Conservation (phyloP, 768 basidiomycete species). For the Mycena capillaripes region DNA sequence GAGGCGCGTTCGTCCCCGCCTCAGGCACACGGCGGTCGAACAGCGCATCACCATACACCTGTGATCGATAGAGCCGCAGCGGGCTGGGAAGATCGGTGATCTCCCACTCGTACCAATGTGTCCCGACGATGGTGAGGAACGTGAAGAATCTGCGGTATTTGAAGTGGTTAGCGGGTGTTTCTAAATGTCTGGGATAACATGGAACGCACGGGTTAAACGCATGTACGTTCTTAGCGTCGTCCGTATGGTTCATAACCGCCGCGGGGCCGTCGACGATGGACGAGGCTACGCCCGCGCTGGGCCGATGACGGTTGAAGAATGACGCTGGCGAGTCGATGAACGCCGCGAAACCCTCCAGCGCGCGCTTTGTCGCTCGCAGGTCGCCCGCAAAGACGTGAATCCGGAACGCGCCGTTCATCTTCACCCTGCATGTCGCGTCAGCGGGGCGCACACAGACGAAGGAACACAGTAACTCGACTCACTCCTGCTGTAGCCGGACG, state of each 20-base stretch:
- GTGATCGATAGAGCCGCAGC: slow-evolving; percentile 37
- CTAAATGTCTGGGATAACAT: not conserved
- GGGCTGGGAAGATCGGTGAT: slow-evolving; percentile 35
- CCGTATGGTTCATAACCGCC: slow-evolving; percentile 23
- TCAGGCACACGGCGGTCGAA: slow-evolving; percentile 35
- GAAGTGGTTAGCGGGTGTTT: not conserved
- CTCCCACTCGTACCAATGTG: slow-evolving; percentile 38
- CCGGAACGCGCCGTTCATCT: slow-evolving; percentile 40
- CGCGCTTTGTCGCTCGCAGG: slow-evolving; percentile 19
- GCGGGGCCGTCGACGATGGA: slow-evolving; percentile 35
- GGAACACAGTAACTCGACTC: not conserved
- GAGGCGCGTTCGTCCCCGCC: slow-evolving; percentile 29
- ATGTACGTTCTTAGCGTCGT: slow-evolving; percentile 2
- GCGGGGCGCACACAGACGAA: not conserved
- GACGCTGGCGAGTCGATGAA: slow-evolving; percentile 34
- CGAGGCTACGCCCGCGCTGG: slow-evolving; percentile 8
- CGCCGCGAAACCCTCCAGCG: slow-evolving; percentile 33
- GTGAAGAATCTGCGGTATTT: slow-evolving; percentile 30
- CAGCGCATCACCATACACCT: slow-evolving; percentile 34
- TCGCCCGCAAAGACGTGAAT: slow-evolving; percentile 37
- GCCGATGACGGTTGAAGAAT: slow-evolving; percentile 34
- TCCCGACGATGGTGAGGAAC: slow-evolving; percentile 37
- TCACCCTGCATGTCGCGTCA: slow-evolving; percentile 28
- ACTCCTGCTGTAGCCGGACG: slow-evolving; percentile 37
- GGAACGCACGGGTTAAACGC: slow-evolving; percentile 29